Conservation (phyloP, 257 asterid species). For the Mitragyna speciosa region DNA sequence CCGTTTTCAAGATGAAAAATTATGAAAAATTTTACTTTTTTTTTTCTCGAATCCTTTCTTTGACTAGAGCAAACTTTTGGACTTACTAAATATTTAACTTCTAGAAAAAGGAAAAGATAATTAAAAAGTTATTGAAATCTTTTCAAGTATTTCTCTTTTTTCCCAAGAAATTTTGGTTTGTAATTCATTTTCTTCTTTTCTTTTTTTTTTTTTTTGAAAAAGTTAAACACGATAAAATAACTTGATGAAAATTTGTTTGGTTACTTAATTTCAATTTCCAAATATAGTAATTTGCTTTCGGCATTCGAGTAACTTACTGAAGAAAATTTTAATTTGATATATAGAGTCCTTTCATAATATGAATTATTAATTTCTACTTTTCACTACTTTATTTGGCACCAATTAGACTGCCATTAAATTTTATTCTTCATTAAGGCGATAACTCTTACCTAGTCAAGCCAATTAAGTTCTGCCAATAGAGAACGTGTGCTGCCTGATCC, state of each 20-base stretch:
- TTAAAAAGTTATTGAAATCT: neutral
- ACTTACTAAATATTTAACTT: neutral
- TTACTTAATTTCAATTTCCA: too few relatives aligned
- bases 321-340: neutral
- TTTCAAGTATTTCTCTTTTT: neutral
- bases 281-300: neutral
- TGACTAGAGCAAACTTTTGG: neutral
- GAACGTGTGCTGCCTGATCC: neutral
- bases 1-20: neutral
- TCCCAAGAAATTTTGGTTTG: neutral
- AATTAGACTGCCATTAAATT: neutral
- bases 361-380: neutral
- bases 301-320: neutral
- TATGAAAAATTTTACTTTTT: neutral
- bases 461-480: neutral
- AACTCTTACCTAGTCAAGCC: neutral
- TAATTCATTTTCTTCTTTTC: neutral
- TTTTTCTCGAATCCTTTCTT: neutral
- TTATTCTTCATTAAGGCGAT: constrained; percentile 6
- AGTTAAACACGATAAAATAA: too few relatives aligned
- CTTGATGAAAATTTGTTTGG: neutral
- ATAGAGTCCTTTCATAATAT: neutral
- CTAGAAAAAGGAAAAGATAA: neutral
- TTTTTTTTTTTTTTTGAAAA: neutral
- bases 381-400: neutral